A percentile compares a stretch with the other conserved stretches of the same genome.
Conservation (phyloP, 441 rosid genomes). For the Euphorbia corollata region DNA sequence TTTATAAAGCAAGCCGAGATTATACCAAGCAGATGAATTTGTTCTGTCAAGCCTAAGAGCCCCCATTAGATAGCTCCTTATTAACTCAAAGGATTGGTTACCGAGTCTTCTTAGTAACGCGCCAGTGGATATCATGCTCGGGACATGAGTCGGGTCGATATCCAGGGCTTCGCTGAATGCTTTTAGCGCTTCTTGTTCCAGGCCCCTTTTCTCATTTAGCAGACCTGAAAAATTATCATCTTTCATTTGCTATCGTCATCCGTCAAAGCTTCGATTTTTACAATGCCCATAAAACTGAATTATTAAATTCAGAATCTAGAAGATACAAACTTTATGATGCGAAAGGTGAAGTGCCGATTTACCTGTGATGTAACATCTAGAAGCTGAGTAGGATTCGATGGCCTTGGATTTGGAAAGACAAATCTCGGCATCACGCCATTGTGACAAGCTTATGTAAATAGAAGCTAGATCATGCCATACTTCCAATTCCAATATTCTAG, state of each 20-base stretch:
- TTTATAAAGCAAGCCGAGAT: slow-evolving; percentile 61
- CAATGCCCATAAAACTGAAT: too few species aligned
- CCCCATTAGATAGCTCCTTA: slow-evolving; percentile 58
- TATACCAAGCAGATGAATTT: slow-evolving; percentile 69
- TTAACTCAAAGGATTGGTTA: slow-evolving; percentile 31
- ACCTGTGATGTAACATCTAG: slow-evolving; percentile 54
- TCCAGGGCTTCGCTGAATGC: slow-evolving; percentile 49
- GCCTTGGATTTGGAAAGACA: slow-evolving; percentile 83
- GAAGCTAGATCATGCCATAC: slow-evolving; percentile 85
- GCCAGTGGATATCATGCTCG: slow-evolving; percentile 65
- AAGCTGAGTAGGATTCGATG: slow-evolving; percentile 49
- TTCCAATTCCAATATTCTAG: slow-evolving; percentile 58
- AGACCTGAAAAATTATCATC: slow-evolving; percentile 34
- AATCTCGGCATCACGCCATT: slow-evolving; percentile 76
- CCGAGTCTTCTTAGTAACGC: slow-evolving; percentile 41
- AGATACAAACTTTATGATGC: not conserved
- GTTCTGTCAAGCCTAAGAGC: slow-evolving; percentile 62
- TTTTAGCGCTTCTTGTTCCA: slow-evolving; percentile 47
- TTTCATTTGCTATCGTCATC: too few species aligned
- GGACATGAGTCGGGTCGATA: slow-evolving; percentile 59
- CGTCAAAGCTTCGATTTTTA: too few species aligned
- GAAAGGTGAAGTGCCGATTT: slow-evolving; percentile 8
- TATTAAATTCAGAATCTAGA: not conserved
- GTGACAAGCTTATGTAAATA: slow-evolving; percentile 61
- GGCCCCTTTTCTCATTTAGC: slow-evolving; percentile 47